Percentiles rank a stretch among this genome's conserved stretches.
phyloP scores from a whole-genome alignment of 805 yeast species.

The Blastobotrys mokoenaii region DNA sequence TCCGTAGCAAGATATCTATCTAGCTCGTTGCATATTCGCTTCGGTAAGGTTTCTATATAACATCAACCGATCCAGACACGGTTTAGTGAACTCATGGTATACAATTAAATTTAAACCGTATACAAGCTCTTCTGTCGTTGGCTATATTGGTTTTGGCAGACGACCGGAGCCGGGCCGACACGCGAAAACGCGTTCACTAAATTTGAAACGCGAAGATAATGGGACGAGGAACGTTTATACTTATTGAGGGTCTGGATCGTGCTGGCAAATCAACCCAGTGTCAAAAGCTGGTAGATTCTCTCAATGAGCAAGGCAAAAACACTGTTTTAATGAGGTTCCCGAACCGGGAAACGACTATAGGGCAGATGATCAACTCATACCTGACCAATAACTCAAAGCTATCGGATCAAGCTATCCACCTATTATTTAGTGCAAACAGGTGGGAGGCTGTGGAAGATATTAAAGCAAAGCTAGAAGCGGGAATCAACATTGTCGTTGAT shows the following conservation, averaged over 20 bases:
- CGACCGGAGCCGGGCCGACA: too few relatives aligned
- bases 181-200: too few relatives aligned
- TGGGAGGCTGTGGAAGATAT: conserved; percentile 71
- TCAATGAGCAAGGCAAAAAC: conserved; percentile 26
- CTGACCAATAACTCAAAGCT: conserved; percentile 38
- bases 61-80: too few relatives aligned
- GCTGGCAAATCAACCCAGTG: conserved; percentile 92
- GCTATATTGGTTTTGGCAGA: too few relatives aligned
- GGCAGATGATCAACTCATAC: conserved; percentile 67
- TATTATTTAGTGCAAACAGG: conserved; percentile 84
- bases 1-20: too few relatives aligned
- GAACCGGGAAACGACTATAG: conserved; percentile 75
- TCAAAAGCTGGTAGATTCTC: conserved; percentile 22
- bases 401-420: conserved; percentile 75
- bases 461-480: conserved; percentile 36
- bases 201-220: neutral
- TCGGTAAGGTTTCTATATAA: too few relatives aligned
- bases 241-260: conserved; percentile 89
- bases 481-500: conserved; percentile 63
- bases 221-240: conserved; percentile 61
- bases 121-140: too few relatives aligned
- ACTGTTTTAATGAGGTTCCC: conserved; percentile 70
- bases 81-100: too few relatives aligned
- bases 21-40: too few relatives aligned
- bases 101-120: too few relatives aligned